phyloP scores from a whole-genome alignment of 2,329 filamentous ascomycete genomes.

The Venturia aucupariae region DNA sequence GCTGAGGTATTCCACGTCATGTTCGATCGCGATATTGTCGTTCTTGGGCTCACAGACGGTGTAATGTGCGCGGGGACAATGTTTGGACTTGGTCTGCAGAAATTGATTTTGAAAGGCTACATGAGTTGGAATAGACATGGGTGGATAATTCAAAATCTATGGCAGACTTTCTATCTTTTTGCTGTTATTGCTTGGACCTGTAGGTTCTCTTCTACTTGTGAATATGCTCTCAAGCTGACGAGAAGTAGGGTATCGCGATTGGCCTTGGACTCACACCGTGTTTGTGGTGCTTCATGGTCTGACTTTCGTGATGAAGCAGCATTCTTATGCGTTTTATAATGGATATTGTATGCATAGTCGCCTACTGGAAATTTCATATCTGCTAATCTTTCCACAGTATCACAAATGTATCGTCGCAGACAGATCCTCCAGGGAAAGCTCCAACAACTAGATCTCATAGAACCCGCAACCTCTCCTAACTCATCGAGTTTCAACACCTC shows the following conservation, averaged over 20 bases:
- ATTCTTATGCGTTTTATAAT: conserved; percentile 72
- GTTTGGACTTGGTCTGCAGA: conserved; percentile 58
- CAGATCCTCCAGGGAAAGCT: conserved; percentile 40
- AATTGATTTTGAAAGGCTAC: conserved; percentile 47
- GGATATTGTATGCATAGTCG: conserved; percentile 45
- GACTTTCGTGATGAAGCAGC: conserved; percentile 76
- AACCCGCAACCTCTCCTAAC: conserved; percentile 36
- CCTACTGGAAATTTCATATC: neutral
- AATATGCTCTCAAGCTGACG: conserved; percentile 22
- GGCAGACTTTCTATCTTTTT: conserved; percentile 58
- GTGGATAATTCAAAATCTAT: conserved; percentile 67
- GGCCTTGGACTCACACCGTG: conserved; percentile 76
- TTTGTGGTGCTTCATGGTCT: conserved; percentile 67
- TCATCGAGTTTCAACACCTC: conserved; percentile 3
- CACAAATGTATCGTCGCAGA: conserved; percentile 45
- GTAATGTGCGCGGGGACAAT: conserved; percentile 58
- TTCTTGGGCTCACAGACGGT: conserved; percentile 53
- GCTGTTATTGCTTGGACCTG: conserved; percentile 54
- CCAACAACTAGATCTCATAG: conserved; percentile 47
- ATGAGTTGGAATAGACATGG: conserved; percentile 59
- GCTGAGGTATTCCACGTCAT: conserved; percentile 66
- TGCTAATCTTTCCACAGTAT: conserved; percentile 32
- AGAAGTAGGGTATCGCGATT: conserved; percentile 46
- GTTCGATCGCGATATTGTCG: conserved; percentile 45
- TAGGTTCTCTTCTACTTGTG: neutral